Percentiles rank a stretch among this genome's conserved stretches.
phyloP scores from a whole-genome alignment of 2,329 filamentous ascomycete species.

The Xenosphaeropsis pyriputrescens region DNA sequence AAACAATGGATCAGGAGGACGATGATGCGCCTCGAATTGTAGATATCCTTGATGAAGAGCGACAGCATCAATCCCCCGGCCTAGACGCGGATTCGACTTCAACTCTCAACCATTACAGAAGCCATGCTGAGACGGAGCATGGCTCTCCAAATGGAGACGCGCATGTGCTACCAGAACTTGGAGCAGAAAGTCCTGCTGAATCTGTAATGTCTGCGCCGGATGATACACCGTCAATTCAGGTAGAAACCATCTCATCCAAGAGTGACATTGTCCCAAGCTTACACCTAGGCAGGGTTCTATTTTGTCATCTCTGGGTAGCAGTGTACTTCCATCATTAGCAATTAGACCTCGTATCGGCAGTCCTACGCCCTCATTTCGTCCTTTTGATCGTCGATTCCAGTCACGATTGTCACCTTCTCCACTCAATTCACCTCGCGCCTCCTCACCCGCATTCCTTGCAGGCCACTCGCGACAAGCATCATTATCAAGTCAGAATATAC shows the following conservation, averaged over 20 bases:
- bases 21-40: neutral
- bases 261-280: slow-evolving; percentile 6
- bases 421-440: slow-evolving; percentile 46
- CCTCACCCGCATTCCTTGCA: slow-evolving; percentile 57
- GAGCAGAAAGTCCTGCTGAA: slow-evolving; percentile 51
- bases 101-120: too few species aligned
- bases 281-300: slow-evolving; percentile 37
- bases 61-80: neutral
- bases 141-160: too few species aligned
- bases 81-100: too few species aligned
- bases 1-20: slow-evolving; percentile 17
- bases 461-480: slow-evolving; percentile 72
- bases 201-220: slow-evolving; percentile 64
- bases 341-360: slow-evolving; percentile 51
- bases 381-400: slow-evolving; percentile 90
- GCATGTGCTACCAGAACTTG: neutral
- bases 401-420: slow-evolving; percentile 57
- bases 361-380: slow-evolving; percentile 71
- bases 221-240: slow-evolving; percentile 72
- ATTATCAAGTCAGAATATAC: slow-evolving; percentile 51
- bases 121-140: too few species aligned
- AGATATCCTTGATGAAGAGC: slow-evolving; percentile 1
- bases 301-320: slow-evolving; percentile 57
- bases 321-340: slow-evolving; percentile 53
- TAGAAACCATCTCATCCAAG: slow-evolving; percentile 23